Evolutionary conservation across 495 filamentous ascomycete species (phyloP).

Genomic region (Mytilinidion resinicola): DNA sequence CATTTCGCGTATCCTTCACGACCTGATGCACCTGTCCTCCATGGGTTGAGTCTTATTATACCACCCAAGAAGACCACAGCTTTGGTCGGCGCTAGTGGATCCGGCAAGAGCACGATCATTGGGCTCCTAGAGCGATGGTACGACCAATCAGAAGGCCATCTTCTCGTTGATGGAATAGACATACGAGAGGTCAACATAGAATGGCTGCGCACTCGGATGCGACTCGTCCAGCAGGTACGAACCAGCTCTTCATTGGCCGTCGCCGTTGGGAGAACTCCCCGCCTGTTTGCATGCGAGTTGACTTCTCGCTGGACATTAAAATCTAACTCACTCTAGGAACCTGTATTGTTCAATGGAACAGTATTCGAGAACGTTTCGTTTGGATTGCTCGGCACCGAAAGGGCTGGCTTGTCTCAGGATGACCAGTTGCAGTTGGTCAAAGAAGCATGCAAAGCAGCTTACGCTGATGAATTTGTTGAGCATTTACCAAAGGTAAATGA

Average conservation of each 20-base stretch:
- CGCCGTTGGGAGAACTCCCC: neutral
- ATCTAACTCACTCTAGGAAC: slow-evolving; percentile 50
- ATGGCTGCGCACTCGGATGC: slow-evolving; percentile 20
- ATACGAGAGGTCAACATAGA: slow-evolving; percentile 44
- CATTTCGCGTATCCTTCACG: slow-evolving; percentile 31
- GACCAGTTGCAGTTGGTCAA: slow-evolving; percentile 51
- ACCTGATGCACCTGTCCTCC: slow-evolving; percentile 23
- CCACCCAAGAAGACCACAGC: slow-evolving; percentile 31
- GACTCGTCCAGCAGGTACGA: slow-evolving; percentile 25
- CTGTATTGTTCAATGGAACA: slow-evolving; percentile 62
- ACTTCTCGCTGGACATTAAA: no score
- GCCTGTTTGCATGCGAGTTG: no score
- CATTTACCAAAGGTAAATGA: slow-evolving; percentile 37
- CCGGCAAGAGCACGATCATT: slow-evolving; percentile 34
- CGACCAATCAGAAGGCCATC: slow-evolving; percentile 26
- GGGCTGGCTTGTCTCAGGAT: slow-evolving; percentile 45
- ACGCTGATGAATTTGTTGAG: slow-evolving; percentile 56
- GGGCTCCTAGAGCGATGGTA: slow-evolving; percentile 35
- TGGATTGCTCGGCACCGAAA: slow-evolving; percentile 57
- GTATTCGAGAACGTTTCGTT: slow-evolving; percentile 61
- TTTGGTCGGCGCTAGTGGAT: slow-evolving; percentile 31
- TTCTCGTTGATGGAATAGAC: slow-evolving; percentile 42
- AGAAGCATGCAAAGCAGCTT: slow-evolving; percentile 55
- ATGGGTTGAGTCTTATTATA: slow-evolving; percentile 21
- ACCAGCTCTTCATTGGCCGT: neutral